Evolutionary conservation across 2,329 filamentous ascomycete species (phyloP).

Genomic region (Alternaria burnsii): DNA sequence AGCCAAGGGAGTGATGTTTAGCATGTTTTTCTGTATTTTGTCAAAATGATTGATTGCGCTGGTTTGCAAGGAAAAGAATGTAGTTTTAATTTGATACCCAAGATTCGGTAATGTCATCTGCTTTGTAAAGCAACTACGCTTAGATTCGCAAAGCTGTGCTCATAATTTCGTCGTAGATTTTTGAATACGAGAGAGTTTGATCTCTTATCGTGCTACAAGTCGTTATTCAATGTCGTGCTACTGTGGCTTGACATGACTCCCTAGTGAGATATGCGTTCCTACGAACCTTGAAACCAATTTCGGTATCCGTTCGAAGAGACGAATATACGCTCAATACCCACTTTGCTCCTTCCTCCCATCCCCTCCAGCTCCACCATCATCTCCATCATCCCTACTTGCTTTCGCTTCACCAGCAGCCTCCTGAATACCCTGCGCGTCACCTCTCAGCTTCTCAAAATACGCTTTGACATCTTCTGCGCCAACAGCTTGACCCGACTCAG

Average conservation of each 20-base stretch:
- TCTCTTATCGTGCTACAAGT: neutral
- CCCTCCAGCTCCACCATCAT: conserved; percentile 30
- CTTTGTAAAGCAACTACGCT: neutral
- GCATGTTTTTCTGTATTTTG: neutral
- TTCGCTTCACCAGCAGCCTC: conserved; percentile 45
- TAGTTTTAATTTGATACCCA: conserved; percentile 10
- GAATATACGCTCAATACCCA: conserved; percentile 42
- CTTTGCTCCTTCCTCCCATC: conserved; percentile 51
- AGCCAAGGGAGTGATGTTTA: neutral
- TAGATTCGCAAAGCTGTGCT: neutral
- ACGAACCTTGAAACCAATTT: neutral
- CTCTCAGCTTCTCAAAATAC: conserved; percentile 93
- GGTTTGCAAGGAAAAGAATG: neutral
- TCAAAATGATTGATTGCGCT: neutral
- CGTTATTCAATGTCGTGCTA: neutral
- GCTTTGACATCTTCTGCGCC: conserved; percentile 95
- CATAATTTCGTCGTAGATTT: neutral
- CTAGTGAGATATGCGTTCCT: neutral
- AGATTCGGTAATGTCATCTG: neutral
- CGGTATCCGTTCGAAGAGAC: neutral
- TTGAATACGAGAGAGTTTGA: neutral
- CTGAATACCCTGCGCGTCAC: conserved; percentile 77
- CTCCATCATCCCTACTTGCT: conserved; percentile 36
- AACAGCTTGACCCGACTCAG: conserved; percentile 86
- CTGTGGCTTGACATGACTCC: neutral